These are phyloP conservation scores for Saksenaea vasiformis DNA, from an alignment of 371 early-diverging fungal species.

Conservation along the genomic window DNA sequence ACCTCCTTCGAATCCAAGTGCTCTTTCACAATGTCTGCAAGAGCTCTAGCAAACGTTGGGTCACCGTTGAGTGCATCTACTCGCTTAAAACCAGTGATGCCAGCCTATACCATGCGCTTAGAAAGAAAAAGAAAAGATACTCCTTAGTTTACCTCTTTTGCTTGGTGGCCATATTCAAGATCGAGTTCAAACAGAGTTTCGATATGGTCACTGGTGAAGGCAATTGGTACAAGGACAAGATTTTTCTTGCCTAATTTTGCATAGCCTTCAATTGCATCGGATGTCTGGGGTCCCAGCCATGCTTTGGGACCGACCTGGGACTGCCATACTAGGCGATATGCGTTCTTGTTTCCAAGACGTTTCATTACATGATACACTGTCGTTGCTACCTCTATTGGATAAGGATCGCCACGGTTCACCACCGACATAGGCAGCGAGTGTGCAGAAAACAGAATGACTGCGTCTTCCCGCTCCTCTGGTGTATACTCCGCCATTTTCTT, in stretches of 20 bases:
- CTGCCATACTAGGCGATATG: conserved; percentile 96
- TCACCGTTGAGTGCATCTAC: conserved; percentile 91
- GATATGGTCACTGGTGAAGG: conserved; percentile 95
- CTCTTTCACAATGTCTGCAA: conserved; percentile 84
- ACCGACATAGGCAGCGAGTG: conserved; percentile 95
- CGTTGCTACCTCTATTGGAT: conserved; percentile 91
- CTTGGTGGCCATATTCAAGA: conserved; percentile 87
- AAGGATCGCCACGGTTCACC: conserved; percentile 90
- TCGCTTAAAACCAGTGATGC: conserved; percentile 82
- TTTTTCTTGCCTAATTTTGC: conserved; percentile 79
- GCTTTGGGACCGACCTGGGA: conserved; percentile 93
- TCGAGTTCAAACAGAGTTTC: conserved; percentile 97
- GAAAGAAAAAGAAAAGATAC: background rate
- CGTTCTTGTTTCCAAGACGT: conserved; percentile 68
- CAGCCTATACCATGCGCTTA: conserved; percentile 36
- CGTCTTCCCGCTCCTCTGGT: conserved; percentile 62
- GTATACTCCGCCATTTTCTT: conserved; percentile 70
- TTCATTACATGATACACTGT: conserved; percentile 87
- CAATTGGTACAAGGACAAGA: conserved; percentile 87
- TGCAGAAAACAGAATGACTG: conserved; percentile 91
- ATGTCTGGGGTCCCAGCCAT: conserved; percentile 94
- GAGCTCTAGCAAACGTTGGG: conserved; percentile 83
- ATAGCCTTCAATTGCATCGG: conserved; percentile 75
- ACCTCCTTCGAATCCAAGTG: conserved; percentile 66
- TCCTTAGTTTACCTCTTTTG: conserved; percentile 62